Percentiles rank a stretch among this genome's conserved stretches.
These are phyloP conservation scores for Zangia roseola DNA, from an alignment of 768 basidiomycete genomes.

Conservation along the genomic window DNA sequence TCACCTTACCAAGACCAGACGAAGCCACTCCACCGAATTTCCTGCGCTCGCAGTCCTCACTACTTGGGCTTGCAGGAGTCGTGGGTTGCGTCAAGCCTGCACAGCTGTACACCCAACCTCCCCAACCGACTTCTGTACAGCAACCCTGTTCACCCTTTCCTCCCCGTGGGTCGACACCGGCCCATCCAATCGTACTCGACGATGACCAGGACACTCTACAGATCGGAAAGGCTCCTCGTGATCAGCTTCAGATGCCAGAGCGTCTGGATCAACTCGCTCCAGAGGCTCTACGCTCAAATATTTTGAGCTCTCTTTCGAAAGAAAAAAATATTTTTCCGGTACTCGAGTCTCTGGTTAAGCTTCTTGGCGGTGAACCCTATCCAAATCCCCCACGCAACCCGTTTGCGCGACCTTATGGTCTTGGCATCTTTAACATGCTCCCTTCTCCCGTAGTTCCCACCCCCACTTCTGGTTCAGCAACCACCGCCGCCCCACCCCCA, in stretches of 20 bases:
- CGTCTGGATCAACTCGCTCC: slow-evolving; percentile 37
- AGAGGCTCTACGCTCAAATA: slow-evolving; percentile 50
- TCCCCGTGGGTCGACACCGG: slow-evolving; percentile 49
- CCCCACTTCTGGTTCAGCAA: neutral
- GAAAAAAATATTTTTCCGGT: slow-evolving; percentile 70
- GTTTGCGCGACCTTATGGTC: slow-evolving; percentile 23
- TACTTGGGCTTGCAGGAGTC: slow-evolving; percentile 71
- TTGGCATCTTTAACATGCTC: slow-evolving; percentile 4
- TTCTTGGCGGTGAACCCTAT: slow-evolving; percentile 41
- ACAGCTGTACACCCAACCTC: slow-evolving; percentile 12
- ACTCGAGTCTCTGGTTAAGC: slow-evolving; percentile 57
- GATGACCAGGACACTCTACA: slow-evolving; percentile 44
- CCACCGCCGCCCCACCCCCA: slow-evolving; percentile 21
- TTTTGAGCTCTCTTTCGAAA: slow-evolving; percentile 55
- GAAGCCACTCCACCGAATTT: slow-evolving; percentile 65
- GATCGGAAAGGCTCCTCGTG: slow-evolving; percentile 10
- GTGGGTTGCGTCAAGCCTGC: slow-evolving; percentile 65
- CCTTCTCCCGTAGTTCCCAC: neutral
- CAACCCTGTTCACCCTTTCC: slow-evolving; percentile 38
- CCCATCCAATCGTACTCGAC: slow-evolving; percentile 71
- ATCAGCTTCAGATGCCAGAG: slow-evolving; percentile 5
- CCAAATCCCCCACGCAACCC: slow-evolving; percentile 3
- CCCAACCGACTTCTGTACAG: slow-evolving; percentile 16
- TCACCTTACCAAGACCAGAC: slow-evolving; percentile 60
- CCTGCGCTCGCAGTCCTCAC: slow-evolving; percentile 67